Percentiles rank a stretch among this genome's conserved stretches.
These are phyloP conservation scores for Polygonum maritimum DNA, from an alignment of 148 eudicot species.

Conservation along the genomic window DNA sequence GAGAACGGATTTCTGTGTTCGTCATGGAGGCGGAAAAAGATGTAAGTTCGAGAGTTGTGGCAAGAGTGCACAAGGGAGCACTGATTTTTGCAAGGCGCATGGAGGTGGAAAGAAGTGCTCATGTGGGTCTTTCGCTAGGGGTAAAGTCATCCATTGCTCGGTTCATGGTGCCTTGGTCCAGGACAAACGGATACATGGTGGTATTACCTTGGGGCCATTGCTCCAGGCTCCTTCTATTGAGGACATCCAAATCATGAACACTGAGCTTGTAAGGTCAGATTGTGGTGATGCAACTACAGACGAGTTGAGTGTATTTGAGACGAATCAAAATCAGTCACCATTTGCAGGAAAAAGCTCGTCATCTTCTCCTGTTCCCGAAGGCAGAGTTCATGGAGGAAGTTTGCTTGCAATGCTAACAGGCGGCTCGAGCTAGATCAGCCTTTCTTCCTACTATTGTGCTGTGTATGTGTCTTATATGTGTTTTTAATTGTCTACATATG, in stretches of 20 bases:
- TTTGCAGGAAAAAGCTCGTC: constrained; percentile 21
- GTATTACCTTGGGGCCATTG: constrained; percentile 55
- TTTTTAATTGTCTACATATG: not conserved
- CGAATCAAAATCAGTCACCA: constrained; percentile 19
- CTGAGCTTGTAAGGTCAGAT: constrained; percentile 20
- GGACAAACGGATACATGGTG: constrained; percentile 96
- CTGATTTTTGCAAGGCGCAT: constrained; percentile 97
- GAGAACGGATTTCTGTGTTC: constrained; percentile 80
- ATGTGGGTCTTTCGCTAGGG: constrained; percentile 77
- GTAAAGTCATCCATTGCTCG: constrained; percentile 65
- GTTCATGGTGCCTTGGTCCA: constrained; percentile 77
- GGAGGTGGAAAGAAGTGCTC: constrained; percentile 91
- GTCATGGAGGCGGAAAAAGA: constrained; percentile 97
- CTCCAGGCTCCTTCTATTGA: constrained; percentile 34
- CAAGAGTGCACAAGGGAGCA: constrained; percentile 98
- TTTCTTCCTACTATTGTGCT: not conserved
- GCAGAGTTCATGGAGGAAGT: constrained; percentile 95
- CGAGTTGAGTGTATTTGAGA: constrained; percentile 15
- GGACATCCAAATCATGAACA: constrained; percentile 28
- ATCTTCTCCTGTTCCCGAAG: constrained; percentile 41
- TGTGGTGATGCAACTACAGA: constrained; percentile 4
- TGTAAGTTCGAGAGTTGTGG: constrained; percentile 70
- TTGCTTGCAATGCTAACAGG: constrained; percentile 53
- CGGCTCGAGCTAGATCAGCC: constrained; percentile 3
- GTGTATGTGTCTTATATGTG: not conserved